These are phyloP conservation scores for Pulveroboletus frians DNA, from an alignment of 768 basidiomycete species.

Conservation along the genomic window DNA sequence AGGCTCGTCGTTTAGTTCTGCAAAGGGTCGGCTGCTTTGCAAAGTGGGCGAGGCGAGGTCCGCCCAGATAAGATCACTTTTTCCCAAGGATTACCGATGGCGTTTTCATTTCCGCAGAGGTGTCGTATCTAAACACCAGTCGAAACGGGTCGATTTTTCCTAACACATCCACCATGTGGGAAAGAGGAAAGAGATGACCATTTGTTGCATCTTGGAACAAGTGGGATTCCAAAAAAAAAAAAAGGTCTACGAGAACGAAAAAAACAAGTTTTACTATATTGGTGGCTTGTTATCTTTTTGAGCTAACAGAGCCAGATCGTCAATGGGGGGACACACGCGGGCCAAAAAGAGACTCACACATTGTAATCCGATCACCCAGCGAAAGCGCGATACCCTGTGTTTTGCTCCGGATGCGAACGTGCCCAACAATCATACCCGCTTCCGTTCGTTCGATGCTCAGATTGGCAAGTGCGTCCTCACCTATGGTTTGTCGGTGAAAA, in stretches of 20 bases:
- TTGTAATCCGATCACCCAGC: conserved; percentile 83
- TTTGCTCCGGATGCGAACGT: conserved; percentile 94
- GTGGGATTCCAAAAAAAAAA: not conserved
- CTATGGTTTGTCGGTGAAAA: conserved; percentile 33
- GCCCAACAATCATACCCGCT: conserved; percentile 76
- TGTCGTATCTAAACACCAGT: not conserved
- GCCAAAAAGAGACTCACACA: conserved; percentile 35
- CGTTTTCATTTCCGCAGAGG: not conserved
- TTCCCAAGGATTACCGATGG: not conserved
- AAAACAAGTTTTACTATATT: not conserved
- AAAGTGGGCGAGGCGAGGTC: too few relatives aligned
- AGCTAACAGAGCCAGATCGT: conserved; percentile 20
- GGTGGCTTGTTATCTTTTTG: conserved; percentile 40
- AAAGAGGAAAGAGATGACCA: not conserved
- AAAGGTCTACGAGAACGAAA: not conserved
- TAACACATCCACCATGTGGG: too few relatives aligned
- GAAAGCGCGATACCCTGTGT: conserved; percentile 96
- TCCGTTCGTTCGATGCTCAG: conserved; percentile 87
- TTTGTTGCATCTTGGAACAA: not conserved
- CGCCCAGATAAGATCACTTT: too few relatives aligned
- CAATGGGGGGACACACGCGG: too few relatives aligned
- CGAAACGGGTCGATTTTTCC: not conserved
- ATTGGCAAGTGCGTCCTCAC: conserved; percentile 96
- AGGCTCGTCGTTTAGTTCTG: too few relatives aligned
- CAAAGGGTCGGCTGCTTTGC: too few relatives aligned